Evolutionary conservation across 2,329 filamentous ascomycete genomes (phyloP).

Genomic region (Chalaropsis thielavioides): DNA sequence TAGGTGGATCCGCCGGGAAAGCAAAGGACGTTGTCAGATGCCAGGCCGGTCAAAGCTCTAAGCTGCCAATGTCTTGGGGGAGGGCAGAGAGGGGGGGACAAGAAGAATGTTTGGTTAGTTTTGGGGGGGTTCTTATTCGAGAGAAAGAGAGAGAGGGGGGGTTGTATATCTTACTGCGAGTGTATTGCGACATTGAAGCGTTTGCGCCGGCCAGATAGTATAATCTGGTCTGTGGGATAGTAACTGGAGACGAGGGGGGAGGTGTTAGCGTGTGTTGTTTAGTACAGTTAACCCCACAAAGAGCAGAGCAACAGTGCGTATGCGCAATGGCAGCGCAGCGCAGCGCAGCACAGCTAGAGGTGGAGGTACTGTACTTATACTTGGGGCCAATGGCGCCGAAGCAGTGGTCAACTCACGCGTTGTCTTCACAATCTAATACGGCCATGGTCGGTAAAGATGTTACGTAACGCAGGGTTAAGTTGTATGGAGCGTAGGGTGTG

Average conservation of each 20-base stretch:
- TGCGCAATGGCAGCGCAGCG: no score
- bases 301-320: neutral
- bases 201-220: conserved; percentile 45
- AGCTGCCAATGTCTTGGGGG: conserved; percentile 64
- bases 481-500: neutral
- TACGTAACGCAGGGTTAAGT: neutral
- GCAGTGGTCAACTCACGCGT: conserved; percentile 8
- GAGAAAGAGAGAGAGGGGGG: neutral
- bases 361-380: no score
- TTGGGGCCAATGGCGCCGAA: no score
- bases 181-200: conserved; percentile 55
- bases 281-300: neutral
- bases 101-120: no score
- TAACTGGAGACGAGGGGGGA: conserved; percentile 38
- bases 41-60: conserved; percentile 74
- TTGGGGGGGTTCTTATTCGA: no score
- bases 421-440: conserved; percentile 20
- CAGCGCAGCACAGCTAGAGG: no score
- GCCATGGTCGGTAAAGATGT: conserved; percentile 30
- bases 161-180: conserved; percentile 37
- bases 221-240: conserved; percentile 50
- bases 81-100: neutral
- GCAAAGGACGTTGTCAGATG: conserved; percentile 64
- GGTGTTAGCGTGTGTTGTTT: conserved; percentile 10
- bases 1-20: conserved; percentile 64